phyloP scores from a whole-genome alignment of 495 filamentous ascomycete species.

The Aspergillus funiculosus region DNA sequence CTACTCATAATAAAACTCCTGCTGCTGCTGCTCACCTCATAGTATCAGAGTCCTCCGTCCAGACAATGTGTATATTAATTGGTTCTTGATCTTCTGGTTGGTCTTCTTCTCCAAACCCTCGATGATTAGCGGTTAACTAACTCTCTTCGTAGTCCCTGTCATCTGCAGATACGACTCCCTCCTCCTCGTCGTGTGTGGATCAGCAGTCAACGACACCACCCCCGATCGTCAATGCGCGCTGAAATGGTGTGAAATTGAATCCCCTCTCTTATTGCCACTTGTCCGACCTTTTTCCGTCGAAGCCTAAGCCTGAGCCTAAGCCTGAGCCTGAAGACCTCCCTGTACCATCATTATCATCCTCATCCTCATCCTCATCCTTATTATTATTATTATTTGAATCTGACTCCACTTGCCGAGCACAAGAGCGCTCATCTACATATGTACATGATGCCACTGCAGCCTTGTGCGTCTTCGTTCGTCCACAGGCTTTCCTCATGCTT shows the following conservation, averaged over 20 bases:
- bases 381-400: too few relatives aligned
- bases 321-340: too few relatives aligned
- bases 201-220: constrained; percentile 19
- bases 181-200: constrained; percentile 13
- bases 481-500: constrained; percentile 9
- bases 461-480: neutral
- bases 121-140: constrained; percentile 11
- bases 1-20: too few relatives aligned
- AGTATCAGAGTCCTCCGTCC: too few relatives aligned
- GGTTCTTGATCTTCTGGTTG: constrained; percentile 7
- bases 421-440: too few relatives aligned
- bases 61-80: neutral
- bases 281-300: constrained; percentile 3
- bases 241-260: constrained; percentile 13
- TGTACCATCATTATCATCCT: too few relatives aligned
- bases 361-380: too few relatives aligned
- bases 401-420: neutral
- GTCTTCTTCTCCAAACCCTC: constrained; percentile 4
- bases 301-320: too few relatives aligned
- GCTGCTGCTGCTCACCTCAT: too few relatives aligned
- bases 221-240: constrained; percentile 16
- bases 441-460: too few relatives aligned
- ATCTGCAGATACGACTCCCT: constrained; percentile 14
- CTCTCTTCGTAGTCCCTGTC: constrained; percentile 7
- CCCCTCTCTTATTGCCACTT: constrained; percentile 9